Conservation (phyloP, 345 rosid genomes). For the Anastatica hierochuntica region DNA sequence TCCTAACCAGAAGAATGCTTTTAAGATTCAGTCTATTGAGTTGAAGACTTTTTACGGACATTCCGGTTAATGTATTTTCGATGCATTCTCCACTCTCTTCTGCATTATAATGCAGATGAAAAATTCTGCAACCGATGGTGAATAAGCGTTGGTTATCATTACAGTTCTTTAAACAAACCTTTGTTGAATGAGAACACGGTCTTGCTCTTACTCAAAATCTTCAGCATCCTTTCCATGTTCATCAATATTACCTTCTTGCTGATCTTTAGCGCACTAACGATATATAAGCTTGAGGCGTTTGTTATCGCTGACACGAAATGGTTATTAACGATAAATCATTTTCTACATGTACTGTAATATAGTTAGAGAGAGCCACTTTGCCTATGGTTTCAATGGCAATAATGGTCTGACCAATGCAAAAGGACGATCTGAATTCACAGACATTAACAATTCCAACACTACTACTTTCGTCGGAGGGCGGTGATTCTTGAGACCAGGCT, state of each 20-base stretch:
- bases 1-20: constrained; percentile 10
- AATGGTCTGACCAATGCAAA: constrained; percentile 67
- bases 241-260: no score
- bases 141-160: no score
- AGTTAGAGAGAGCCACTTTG: no score
- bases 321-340: no score
- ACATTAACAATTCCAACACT: constrained; percentile 61
- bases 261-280: no score
- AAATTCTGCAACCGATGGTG: constrained; percentile 15
- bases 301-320: no score
- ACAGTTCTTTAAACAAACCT: no score
- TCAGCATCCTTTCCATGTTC: no score
- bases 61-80: constrained; percentile 24
- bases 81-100: constrained; percentile 21
- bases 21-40: constrained; percentile 14
- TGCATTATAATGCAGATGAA: constrained; percentile 21
- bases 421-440: constrained; percentile 36
- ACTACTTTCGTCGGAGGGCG: constrained; percentile 37
- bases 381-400: constrained; percentile 9
- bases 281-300: no score
- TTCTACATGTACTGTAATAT: no score
- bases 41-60: constrained; percentile 12
- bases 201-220: no score
- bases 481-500: constrained; percentile 43
- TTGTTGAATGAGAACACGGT: no score